Conservation (phyloP, 179 eudicot genomes). For the Spergularia azorica region DNA sequence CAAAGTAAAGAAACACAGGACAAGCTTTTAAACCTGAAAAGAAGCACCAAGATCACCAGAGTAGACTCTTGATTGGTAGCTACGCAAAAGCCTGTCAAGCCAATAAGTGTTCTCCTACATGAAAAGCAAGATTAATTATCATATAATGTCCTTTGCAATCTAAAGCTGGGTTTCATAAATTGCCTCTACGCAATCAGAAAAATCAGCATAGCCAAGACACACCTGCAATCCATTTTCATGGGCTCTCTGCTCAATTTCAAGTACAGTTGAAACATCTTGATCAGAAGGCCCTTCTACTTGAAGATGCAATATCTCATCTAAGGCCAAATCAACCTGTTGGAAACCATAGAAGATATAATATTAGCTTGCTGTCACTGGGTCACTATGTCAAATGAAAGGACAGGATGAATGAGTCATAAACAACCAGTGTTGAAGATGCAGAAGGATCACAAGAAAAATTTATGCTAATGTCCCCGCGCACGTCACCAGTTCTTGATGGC, state of each 20-base stretch:
- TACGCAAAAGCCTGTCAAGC: slow-evolving; percentile 74
- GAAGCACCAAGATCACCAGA: slow-evolving; percentile 68
- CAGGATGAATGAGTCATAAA: not conserved
- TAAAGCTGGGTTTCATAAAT: not conserved
- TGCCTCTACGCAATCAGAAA: slow-evolving; percentile 7
- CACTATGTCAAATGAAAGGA: not conserved
- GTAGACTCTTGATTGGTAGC: slow-evolving; percentile 84
- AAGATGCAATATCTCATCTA: slow-evolving; percentile 71
- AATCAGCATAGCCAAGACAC: not conserved
- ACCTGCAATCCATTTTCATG: slow-evolving; percentile 97
- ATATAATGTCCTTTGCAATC: slow-evolving; percentile 1
- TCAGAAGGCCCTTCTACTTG: slow-evolving; percentile 83
- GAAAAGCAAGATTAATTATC: not conserved
- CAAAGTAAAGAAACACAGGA: not conserved
- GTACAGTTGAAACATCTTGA: slow-evolving; percentile 68
- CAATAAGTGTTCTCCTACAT: slow-evolving; percentile 74
- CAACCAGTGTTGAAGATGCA: slow-evolving; percentile 67
- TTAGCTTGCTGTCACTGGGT: slow-evolving; percentile 4
- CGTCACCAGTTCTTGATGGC: slow-evolving; percentile 80
- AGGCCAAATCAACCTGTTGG: slow-evolving; percentile 70
- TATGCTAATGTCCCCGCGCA: slow-evolving; percentile 81
- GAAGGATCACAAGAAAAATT: slow-evolving; percentile 92
- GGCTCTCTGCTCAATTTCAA: slow-evolving; percentile 92
- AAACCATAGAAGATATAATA: not conserved
- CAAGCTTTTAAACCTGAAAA: slow-evolving; percentile 54